Evolutionary conservation across 495 filamentous ascomycete genomes (phyloP).

Genomic region (Penicillium cataractarum): DNA sequence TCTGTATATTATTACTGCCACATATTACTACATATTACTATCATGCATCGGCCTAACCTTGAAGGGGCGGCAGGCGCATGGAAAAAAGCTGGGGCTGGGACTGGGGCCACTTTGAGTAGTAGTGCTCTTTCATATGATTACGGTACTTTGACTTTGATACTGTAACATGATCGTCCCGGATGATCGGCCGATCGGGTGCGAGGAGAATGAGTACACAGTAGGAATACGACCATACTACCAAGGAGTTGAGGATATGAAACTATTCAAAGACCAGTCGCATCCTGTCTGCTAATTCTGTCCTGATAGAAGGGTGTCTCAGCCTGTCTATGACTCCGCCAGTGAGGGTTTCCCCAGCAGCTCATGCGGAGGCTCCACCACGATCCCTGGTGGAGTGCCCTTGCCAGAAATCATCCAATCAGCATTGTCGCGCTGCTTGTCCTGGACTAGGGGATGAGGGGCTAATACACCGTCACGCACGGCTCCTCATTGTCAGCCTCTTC

Average conservation of each 20-base stretch:
- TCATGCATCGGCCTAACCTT: background rate
- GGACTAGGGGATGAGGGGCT: background rate
- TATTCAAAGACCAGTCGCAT: too few relatives aligned
- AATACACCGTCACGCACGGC: background rate
- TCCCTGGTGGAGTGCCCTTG: conserved; percentile 6
- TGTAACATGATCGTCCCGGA: conserved; percentile 25
- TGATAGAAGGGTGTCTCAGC: conserved; percentile 14
- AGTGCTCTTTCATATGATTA: too few relatives aligned
- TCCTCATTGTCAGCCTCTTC: conserved; percentile 20
- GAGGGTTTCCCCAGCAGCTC: conserved; percentile 28
- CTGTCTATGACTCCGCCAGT: conserved; percentile 12
- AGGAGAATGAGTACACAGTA: background rate
- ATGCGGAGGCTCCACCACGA: conserved; percentile 13
- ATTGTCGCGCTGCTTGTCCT: background rate
- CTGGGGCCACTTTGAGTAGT: too few relatives aligned
- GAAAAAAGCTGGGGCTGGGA: background rate
- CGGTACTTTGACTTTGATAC: conserved; percentile 4
- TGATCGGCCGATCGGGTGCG: conserved; percentile 12
- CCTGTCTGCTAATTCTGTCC: too few relatives aligned
- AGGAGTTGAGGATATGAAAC: background rate
- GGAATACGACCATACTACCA: too few relatives aligned
- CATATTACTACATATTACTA: background rate
- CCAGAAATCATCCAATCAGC: conserved; percentile 17
- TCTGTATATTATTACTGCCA: too few relatives aligned
- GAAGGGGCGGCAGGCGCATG: background rate